These are phyloP conservation scores for Wickerhamomyces chambardii DNA, from an alignment of 805 yeast genomes.

Conservation along the genomic window DNA sequence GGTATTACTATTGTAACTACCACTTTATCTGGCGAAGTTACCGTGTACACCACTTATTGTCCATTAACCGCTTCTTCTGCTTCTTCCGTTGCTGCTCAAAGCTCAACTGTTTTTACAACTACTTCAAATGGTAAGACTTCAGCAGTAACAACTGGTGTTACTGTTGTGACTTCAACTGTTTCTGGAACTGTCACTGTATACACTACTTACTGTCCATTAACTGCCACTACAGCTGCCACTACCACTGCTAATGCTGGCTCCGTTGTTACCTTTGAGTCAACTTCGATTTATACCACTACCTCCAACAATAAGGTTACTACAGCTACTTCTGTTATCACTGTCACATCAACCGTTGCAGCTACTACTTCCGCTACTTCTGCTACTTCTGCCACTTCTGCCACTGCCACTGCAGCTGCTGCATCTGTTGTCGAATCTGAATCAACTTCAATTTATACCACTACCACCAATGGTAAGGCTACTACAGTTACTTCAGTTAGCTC, in stretches of 20 bases:
- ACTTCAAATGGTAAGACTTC: not conserved
- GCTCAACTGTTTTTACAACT: slow-evolving; percentile 13
- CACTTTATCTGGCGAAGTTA: slow-evolving; percentile 19
- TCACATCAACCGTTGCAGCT: slow-evolving; percentile 2
- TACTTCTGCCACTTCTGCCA: slow-evolving; percentile 10
- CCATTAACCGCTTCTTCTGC: slow-evolving; percentile 18
- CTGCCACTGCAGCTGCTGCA: not conserved
- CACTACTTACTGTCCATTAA: slow-evolving; percentile 32
- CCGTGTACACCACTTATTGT: slow-evolving; percentile 32
- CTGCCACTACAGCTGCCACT: slow-evolving; percentile 5
- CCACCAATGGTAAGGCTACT: no score
- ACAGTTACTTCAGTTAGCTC: no score
- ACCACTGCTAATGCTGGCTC: not conserved
- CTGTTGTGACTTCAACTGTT: slow-evolving; percentile 21
- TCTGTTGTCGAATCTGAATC: not conserved
- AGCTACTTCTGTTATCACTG: slow-evolving; percentile 4
- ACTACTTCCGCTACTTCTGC: slow-evolving; percentile 3
- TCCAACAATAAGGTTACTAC: not conserved
- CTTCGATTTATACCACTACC: slow-evolving; percentile 10
- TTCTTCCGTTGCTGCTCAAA: slow-evolving; percentile 4
- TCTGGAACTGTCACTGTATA: slow-evolving; percentile 24
- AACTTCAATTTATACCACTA: no score
- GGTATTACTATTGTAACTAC: slow-evolving; percentile 23
- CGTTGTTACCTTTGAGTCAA: slow-evolving; percentile 10
- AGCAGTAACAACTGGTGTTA: slow-evolving; percentile 12